These are phyloP conservation scores for Diplodia mutila DNA, from an alignment of 2,329 filamentous ascomycete genomes.

Conservation along the genomic window DNA sequence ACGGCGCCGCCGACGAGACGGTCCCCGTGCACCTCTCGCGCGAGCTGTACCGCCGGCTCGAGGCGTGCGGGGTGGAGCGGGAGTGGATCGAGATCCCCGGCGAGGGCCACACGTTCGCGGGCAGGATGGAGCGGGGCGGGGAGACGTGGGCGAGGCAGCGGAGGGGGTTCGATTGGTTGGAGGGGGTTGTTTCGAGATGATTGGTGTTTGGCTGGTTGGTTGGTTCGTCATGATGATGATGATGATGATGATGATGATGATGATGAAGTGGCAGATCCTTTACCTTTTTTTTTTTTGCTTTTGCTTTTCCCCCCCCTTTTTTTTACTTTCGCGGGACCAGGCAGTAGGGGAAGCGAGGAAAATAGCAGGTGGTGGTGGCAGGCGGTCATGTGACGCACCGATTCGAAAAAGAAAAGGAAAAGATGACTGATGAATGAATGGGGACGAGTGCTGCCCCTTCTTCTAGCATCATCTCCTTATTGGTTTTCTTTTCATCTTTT, in stretches of 20 bases:
- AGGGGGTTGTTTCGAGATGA: constrained; percentile 27
- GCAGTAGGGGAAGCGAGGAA: too few species aligned
- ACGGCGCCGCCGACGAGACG: constrained; percentile 46
- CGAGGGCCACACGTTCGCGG: constrained; percentile 51
- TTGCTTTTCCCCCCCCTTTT: neutral
- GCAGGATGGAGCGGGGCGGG: constrained; percentile 47
- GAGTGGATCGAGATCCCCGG: constrained; percentile 45
- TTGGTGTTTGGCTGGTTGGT: too few species aligned
- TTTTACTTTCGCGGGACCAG: neutral
- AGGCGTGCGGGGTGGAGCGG: constrained; percentile 38
- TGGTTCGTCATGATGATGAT: too few species aligned
- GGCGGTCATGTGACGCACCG: too few species aligned
- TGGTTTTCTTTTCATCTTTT: neutral
- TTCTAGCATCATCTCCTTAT: neutral
- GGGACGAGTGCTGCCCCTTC: too few species aligned
- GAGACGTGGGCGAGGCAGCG: constrained; percentile 38
- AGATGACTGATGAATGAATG: neutral
- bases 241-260: too few species aligned
- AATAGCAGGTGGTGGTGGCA: too few species aligned
- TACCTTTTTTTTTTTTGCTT: neutral
- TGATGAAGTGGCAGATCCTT: too few species aligned
- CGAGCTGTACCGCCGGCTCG: constrained; percentile 35
- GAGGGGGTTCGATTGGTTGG: constrained; percentile 49
- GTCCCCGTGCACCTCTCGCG: constrained; percentile 45
- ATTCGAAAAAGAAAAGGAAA: neutral